These are phyloP conservation scores for Astragalus membranaceus DNA, from an alignment of 306 rosid genomes.

Conservation along the genomic window DNA sequence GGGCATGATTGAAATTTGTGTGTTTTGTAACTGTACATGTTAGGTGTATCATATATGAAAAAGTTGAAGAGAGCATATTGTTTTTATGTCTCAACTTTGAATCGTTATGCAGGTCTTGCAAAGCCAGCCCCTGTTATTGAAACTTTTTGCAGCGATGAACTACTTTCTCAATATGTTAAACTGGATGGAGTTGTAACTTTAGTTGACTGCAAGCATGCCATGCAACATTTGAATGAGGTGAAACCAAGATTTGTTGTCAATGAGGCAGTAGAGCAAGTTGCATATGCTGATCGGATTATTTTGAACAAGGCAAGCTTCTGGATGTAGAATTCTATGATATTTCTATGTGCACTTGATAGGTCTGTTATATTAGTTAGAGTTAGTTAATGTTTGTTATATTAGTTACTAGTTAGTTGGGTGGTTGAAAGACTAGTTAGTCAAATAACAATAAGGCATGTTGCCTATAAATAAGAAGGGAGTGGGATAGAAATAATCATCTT, in stretches of 20 bases:
- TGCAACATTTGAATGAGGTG: slow-evolving; percentile 74
- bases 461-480: too few species aligned
- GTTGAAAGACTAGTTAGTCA: too few species aligned
- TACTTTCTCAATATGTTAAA: slow-evolving; percentile 62
- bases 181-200: slow-evolving; percentile 92
- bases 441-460: too few species aligned
- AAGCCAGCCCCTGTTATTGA: slow-evolving; percentile 91
- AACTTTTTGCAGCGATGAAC: slow-evolving; percentile 72
- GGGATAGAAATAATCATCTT: too few species aligned
- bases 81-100: background rate
- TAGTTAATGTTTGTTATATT: too few species aligned
- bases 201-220: slow-evolving; percentile 84
- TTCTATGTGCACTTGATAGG: background rate
- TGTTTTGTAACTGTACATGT: background rate
- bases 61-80: background rate
- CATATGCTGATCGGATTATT: slow-evolving; percentile 85
- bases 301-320: slow-evolving; percentile 64
- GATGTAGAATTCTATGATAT: slow-evolving; percentile 4
- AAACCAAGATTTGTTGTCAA: slow-evolving; percentile 95
- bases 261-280: slow-evolving; percentile 92
- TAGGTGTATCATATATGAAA: background rate
- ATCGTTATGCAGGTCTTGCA: slow-evolving; percentile 64
- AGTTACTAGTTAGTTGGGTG: too few species aligned
- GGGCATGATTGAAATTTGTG: background rate
- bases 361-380: too few species aligned